Evolutionary conservation across 805 yeast genomes (phyloP), one percentile per base, ranked within the genome.

Genomic region (Wickerhamomyces chaumierensis): DNA sequence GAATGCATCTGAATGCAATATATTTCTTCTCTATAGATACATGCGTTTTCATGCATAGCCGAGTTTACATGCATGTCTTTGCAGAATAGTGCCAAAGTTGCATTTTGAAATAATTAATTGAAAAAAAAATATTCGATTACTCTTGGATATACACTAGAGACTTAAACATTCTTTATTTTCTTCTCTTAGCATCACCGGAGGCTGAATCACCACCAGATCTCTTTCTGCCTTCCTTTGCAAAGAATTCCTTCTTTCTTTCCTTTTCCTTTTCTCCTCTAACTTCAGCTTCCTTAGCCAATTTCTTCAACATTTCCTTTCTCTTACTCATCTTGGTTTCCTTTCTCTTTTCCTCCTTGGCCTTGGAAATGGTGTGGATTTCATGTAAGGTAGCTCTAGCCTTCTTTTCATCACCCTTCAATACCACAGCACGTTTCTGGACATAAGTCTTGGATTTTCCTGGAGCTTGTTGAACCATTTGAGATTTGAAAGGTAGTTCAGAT

Each of bases 381-480:
- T 81, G 90, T 69, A 92, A 75, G 61, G 90, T 71, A 28, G 86
- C 80, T 49, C 96, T 73, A 25, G 94, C 88, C 65, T 85, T 83
- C 79, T 85, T 86, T 61, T 90, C 97, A 38, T 85, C 95, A 14
- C 94, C 95, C 33, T 79, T 83, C 31, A 88, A 63, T 6, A 92
- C 92, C 39, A 92, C 96, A 1, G 98, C 98, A 54, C 98, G 77
- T 67, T 87, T 92, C 40, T 70, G 73, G 74, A 81, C 57, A 56
- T 90, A 92, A 0, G 95, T 78, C 53, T 74, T 69, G 61, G 81
- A 80, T 67, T 73, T 78, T 60, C 83, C 92, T 20, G 95, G 94
- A 58, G 80, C 82, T 92, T 85, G 82, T 51, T 75, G 74, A 48
- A 79, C 82, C 36, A 88, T 74, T 67, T 92, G 97, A 12, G 96